These are phyloP conservation scores for Ophiognomonia clavigignenti-juglandacearum DNA, from an alignment of 2,329 filamentous ascomycete species.

Conservation along the genomic window DNA sequence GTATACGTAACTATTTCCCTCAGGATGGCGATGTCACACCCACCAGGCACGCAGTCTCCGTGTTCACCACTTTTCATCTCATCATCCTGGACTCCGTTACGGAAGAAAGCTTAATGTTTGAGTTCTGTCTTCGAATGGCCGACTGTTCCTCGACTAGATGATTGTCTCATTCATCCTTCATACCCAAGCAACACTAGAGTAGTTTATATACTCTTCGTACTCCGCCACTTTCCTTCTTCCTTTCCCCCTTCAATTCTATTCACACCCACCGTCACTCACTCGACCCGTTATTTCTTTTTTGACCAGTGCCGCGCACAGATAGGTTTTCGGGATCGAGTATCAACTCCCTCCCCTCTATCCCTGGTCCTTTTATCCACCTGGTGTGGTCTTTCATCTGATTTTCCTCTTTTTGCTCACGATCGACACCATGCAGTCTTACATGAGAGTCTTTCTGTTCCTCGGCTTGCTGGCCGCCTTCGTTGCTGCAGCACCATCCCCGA, in stretches of 20 bases:
- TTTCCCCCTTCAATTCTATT: background rate
- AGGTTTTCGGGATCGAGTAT: conserved; percentile 7
- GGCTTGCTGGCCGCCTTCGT: conserved; percentile 42
- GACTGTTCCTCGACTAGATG: background rate
- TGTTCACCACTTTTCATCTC: conserved; percentile 1
- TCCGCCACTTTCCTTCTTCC: background rate
- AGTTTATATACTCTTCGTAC: conserved; percentile 10
- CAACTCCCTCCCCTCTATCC: conserved; percentile 9
- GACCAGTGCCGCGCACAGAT: conserved; percentile 12
- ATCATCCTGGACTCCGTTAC: conserved; percentile 7
- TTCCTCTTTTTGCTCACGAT: background rate
- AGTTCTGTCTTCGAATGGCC: conserved; percentile 4
- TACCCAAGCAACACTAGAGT: conserved; percentile 6
- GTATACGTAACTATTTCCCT: conserved; percentile 11
- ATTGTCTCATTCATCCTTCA: background rate
- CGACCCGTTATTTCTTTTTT: conserved; percentile 5
- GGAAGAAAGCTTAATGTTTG: conserved; percentile 9
- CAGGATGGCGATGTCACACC: conserved; percentile 2
- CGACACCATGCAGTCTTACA: conserved; percentile 21
- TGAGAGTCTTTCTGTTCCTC: conserved; percentile 32
- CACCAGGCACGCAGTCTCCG: conserved; percentile 6
- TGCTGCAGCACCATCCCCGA: conserved; percentile 36
- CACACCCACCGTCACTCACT: background rate
- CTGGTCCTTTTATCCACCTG: conserved; percentile 20
- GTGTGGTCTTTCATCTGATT: conserved; percentile 17